Evolutionary conservation across 495 filamentous ascomycete genomes (phyloP).

Genomic region (Lophiotrema nucula): DNA sequence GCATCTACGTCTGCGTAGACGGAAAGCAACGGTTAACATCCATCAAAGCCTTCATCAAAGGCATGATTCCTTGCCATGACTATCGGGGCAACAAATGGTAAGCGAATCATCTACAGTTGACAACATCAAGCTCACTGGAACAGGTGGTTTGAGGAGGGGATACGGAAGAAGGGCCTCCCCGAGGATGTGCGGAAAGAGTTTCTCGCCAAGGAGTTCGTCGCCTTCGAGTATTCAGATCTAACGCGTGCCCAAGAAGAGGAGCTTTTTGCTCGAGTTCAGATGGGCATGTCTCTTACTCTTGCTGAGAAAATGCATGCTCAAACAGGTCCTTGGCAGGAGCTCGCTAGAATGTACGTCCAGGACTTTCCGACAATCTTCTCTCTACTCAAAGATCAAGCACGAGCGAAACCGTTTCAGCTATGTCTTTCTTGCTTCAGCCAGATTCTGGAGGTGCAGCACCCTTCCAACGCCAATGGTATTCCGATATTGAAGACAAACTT

Average conservation of each 20-base stretch:
- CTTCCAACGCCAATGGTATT: conserved; percentile 20
- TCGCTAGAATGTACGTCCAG: conserved; percentile 44
- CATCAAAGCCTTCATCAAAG: conserved; percentile 46
- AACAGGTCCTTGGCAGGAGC: conserved; percentile 48
- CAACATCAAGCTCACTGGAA: not conserved
- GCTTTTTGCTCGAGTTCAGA: conserved; percentile 50
- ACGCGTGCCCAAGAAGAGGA: conserved; percentile 48
- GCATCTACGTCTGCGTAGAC: conserved; percentile 45
- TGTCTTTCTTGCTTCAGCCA: conserved; percentile 29
- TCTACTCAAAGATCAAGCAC: conserved; percentile 17
- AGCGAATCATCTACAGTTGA: not conserved
- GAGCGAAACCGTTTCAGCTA: conserved; percentile 26
- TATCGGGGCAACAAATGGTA: conserved; percentile 40
- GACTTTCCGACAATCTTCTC: conserved; percentile 42
- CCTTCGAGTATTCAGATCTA: conserved; percentile 46
- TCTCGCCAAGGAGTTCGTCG: conserved; percentile 41
- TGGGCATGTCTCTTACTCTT: conserved; percentile 47
- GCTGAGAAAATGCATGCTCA: conserved; percentile 52
- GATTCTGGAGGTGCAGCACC: conserved; percentile 33
- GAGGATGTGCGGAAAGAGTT: conserved; percentile 40
- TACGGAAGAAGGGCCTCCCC: conserved; percentile 22
- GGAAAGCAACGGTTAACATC: conserved; percentile 54
- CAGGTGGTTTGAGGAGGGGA: no score
- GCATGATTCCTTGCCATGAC: conserved; percentile 47
- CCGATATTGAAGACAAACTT: conserved; percentile 24